Evolutionary conservation across 2,329 filamentous ascomycete species (phyloP).

Genomic region (Alternaria gaisen): DNA sequence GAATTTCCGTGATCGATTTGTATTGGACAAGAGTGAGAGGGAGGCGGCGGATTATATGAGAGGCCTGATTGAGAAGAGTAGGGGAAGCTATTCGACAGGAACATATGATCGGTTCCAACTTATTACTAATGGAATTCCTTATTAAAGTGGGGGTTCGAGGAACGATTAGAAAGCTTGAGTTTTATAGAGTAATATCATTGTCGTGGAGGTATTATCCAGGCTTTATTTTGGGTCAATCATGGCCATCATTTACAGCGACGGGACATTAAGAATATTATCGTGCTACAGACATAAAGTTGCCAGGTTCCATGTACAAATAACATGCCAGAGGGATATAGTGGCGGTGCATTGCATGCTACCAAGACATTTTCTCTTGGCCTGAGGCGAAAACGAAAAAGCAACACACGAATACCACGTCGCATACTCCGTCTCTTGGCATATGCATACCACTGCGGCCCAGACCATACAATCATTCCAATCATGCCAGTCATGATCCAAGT

Average conservation of each 20-base stretch:
- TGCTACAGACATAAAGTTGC: fast-evolving
- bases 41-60: slow-evolving; percentile 96
- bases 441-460: neutral
- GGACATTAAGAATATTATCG: neutral
- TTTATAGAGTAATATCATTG: neutral
- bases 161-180: neutral
- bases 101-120: slow-evolving; percentile 99
- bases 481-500: neutral
- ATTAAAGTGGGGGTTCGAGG: slow-evolving; percentile 58
- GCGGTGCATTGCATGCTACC: neutral
- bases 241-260: neutral
- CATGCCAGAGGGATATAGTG: neutral
- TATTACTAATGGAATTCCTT: slow-evolving; percentile 96
- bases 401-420: neutral
- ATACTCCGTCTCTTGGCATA: neutral
- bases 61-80: slow-evolving; percentile 87
- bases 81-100: slow-evolving; percentile 88
- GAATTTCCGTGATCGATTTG: slow-evolving; percentile 92
- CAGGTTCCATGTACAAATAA: neutral
- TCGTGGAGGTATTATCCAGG: neutral
- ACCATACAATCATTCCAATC: neutral
- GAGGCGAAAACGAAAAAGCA: neutral
- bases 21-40: slow-evolving; percentile 87
- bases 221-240: neutral
- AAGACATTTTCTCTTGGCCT: neutral